Evolutionary conservation across 1,284 basidiomycete genomes (phyloP), one percentile per base, ranked within the genome.

Genomic region (Meira miltonrushii): DNA sequence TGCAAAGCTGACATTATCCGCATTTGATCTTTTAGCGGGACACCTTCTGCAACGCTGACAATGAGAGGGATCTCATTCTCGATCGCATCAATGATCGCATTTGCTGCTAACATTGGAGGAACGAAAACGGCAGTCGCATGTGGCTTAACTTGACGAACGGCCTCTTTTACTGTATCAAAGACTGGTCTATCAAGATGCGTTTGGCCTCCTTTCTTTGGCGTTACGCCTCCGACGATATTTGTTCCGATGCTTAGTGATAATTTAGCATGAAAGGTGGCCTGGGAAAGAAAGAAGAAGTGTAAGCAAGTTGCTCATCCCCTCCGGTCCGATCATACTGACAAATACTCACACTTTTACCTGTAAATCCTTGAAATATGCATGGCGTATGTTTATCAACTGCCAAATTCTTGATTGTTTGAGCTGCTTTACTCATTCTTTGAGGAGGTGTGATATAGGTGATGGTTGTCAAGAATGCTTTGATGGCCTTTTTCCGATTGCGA

Each of bases 291-390:
- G 21, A n/a, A 7, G 6, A 43, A 51, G 13, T 51, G 5, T 38
- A 6, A 52, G 10, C 15, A 11, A 21, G 28, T 8, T 33, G 28
- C 3, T 33, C 28, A n/a, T n/a, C n/a, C n/a, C n/a, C n/a, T 8
- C 28, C 28, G 50, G 50, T 33, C 28, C 8, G 28, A 33, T 33
- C 28, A 33, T n/a, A n/a, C n/a, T n/a, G n/a, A n/a, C n/a, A n/a
- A n/a, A n/a, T n/a, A 52, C 50, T 52, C 19, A 52, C 50, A 43
- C 39, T 57, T 49, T 71, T 71, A n/a, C 70, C 70, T 6, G 69
- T 71, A 49, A 72, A 67, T n/a, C 70, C 70, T 62, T 72, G 70
- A 6, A 68, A 63, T 40, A 72, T 68, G 10, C 68, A 60, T 28
- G 57, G 62, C 21, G 66, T 60, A n/a, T 66, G 58, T 10, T 62